Evolutionary conservation across 495 filamentous ascomycete genomes (phyloP), one percentile per base, ranked within the genome.

Genomic region (Cudoniella acicularis): DNA sequence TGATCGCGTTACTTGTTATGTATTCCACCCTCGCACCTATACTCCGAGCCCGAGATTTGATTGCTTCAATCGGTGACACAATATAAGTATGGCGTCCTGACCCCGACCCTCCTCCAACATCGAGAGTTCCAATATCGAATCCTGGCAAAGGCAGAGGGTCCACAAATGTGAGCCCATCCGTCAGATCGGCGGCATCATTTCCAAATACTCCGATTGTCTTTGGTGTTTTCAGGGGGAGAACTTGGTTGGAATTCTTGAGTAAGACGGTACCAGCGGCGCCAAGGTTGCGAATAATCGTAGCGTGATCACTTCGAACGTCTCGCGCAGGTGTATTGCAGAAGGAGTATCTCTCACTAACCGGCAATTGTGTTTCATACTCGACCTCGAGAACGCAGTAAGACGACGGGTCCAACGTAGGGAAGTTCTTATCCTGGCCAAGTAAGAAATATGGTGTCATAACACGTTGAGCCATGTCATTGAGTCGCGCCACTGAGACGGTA

Each of bases 391-490:
- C 69, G 42, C 53, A 72, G 52, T 18, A 65, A 65, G 55, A 68
- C 52, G 78, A 73, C 92, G 84, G 49, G 83, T 68, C 55, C 78
- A 84, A 22, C 86, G 89, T 62, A 78, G 91, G 10, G 89, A 91
- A 64, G 88, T 59, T 50, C 43, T 52, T 47, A 42, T 60, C 54
- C 22, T 57, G 84, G 57, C 87, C 89, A 52, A 96, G 89, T 77
- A 92, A 96, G 73, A 86, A 94, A 72, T 87, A 94, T 22, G 92
- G 88, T 30, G 92, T 85, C 84, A 97, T 92, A 65, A 97, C 95
- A 59, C 93, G 85, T 62, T 87, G 86, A 11, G 82, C 88, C 89
- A 95, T 94, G 67, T 98, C 92, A 66, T 96, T 91, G 18, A 98
- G 60, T 51, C 93, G 86, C 81, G 86, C 96, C 69, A 89, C 83